Base-by-base conservation (phyloP, 805 yeast genomes). In the Candida mattraensis region DNA sequence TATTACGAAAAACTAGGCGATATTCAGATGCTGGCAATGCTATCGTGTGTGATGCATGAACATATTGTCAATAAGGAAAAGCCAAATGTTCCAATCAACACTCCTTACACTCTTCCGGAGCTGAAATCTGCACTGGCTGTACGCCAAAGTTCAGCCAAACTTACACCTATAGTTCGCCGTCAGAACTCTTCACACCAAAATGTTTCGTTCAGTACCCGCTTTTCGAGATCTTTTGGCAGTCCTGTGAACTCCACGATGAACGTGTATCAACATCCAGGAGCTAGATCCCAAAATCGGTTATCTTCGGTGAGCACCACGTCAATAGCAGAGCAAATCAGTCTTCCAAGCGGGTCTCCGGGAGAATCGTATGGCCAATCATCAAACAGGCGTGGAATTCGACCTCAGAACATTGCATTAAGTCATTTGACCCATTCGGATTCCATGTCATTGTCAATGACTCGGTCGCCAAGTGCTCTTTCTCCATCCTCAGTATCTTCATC, bases 21-120 rank as follows among this genome's bases (percentile, higher is more conserved):
- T 51, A 61, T 87, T 18, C 97, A 91, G 57, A 87, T 91, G 95
- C 64, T 89, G 16, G 96, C 95, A 1, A 84, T 86, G 87, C 60
- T 88, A 46, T 76, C 91, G 3, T 86, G 95, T 60, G 69, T 87
- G 4, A 60, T 85, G 38, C 69, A 66, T 50, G 84, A 69, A 50
- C 72, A 69, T 47, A 28, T 49, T 10, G 47, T 41, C 12, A 51
- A 51, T 33, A 44, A 44, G 12, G 37, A 53, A 7, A 43, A 50
- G 30, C 45, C 54, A 4, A 60, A 59, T 33, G 53, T 71, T 8
- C 75, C 79, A 1, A 59, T 73, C 34, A 70, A 71, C 47, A 67
- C 78, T 5, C 75, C 77, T 3, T 69, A 72, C 45, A 24, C 37
- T 13, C 18, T 44, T 1, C 43, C 46, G 4, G 14, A 21, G 25